Conservation (phyloP, 306 rosid genomes). For the Cercis canadensis region DNA sequence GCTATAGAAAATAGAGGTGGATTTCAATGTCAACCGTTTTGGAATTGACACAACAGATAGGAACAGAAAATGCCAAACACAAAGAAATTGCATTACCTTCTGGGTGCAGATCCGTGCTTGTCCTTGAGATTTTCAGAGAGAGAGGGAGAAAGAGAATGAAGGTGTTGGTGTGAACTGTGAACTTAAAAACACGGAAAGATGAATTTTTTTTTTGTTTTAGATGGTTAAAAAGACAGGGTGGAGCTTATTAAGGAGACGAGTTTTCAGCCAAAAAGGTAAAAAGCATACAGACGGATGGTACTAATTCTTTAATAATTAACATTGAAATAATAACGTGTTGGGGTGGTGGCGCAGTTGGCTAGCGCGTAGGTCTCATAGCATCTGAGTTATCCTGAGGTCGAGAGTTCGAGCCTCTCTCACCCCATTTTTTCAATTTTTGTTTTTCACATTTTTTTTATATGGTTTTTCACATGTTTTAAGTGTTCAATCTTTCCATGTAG, state of each 20-base stretch:
- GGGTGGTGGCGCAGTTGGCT: slow-evolving; percentile 74
- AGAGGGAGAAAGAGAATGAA: background rate
- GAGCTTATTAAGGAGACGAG: background rate
- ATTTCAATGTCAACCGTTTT: background rate
- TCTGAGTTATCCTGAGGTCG: slow-evolving; percentile 55
- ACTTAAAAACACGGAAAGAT: background rate
- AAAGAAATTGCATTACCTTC: slow-evolving; percentile 38
- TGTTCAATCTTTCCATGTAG: too few species aligned
- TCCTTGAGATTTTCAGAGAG: background rate
- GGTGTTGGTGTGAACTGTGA: background rate
- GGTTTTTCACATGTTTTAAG: too few species aligned
- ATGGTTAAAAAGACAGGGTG: background rate
- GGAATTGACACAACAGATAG: background rate
- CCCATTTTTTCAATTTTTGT: slow-evolving; percentile 26
- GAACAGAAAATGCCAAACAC: slow-evolving; percentile 24
- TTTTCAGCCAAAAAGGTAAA: too few species aligned
- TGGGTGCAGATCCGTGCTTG: slow-evolving; percentile 40
- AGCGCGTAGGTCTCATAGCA: slow-evolving; percentile 68
- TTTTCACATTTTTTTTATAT: background rate
- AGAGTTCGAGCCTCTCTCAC: slow-evolving; percentile 69
- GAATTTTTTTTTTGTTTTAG: background rate
- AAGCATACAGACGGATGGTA: too few species aligned
- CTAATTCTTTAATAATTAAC: too few species aligned
- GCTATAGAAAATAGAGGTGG: background rate
- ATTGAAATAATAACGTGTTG: too few species aligned